phyloP scores from a whole-genome alignment of 257 asterid species.

The Lycium ferocissimum region DNA sequence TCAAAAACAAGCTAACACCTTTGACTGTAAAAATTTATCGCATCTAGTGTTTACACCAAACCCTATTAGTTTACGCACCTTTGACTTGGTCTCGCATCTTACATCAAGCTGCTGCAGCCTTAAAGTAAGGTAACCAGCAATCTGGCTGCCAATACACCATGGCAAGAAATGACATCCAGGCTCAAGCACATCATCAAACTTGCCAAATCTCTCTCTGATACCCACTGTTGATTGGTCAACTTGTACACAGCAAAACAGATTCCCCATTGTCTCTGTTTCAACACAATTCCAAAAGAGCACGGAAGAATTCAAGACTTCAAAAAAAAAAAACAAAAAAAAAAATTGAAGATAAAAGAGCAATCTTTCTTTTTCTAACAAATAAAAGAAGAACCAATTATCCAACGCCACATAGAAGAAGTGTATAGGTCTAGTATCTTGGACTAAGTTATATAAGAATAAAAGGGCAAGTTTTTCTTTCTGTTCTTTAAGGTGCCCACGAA shows the following conservation, averaged over 20 bases:
- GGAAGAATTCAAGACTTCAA: background rate
- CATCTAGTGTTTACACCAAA: background rate
- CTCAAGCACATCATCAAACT: conserved; percentile 50
- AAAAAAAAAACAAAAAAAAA: background rate
- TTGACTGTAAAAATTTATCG: background rate
- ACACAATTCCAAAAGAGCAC: background rate
- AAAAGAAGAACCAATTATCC: background rate
- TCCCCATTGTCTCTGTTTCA: conserved; percentile 40
- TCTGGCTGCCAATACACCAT: conserved; percentile 49
- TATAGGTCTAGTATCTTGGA: background rate
- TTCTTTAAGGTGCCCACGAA: background rate
- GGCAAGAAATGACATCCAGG: conserved; percentile 62
- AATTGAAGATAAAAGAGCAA: background rate
- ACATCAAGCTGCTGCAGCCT: conserved; percentile 58
- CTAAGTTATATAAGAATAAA: conserved; percentile 2
- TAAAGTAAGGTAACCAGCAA: conserved; percentile 49
- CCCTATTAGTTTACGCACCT: conserved; percentile 33
- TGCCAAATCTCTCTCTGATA: conserved; percentile 49
- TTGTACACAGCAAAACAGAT: conserved; percentile 46
- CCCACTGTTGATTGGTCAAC: conserved; percentile 53
- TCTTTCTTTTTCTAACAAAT: background rate
- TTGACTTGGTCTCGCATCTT: conserved; percentile 54
- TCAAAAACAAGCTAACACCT: background rate
- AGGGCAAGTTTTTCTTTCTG: background rate
- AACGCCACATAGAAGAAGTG: background rate